phyloP scores from a whole-genome alignment of 2,329 filamentous ascomycete genomes.

The Scedosporium minutisporum region DNA sequence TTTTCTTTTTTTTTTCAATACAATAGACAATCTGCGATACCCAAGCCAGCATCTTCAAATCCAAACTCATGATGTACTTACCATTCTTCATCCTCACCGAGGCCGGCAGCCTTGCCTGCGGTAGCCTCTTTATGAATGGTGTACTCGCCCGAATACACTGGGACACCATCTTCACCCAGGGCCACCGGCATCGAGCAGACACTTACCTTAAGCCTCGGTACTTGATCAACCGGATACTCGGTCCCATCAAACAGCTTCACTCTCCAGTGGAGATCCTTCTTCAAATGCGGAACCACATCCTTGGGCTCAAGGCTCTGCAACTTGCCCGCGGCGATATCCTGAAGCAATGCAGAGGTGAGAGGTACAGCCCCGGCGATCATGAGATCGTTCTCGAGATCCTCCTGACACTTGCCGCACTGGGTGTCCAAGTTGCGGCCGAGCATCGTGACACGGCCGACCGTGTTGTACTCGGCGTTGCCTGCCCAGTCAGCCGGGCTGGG shows the following conservation, averaged over 20 bases:
- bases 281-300: conserved; percentile 17
- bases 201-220: conserved; percentile 15
- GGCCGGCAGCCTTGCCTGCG: conserved; percentile 13
- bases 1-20: background rate
- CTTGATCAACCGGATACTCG: conserved; percentile 4
- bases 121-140: conserved; percentile 14
- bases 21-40: conserved; percentile 1
- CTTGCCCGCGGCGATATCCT: conserved; percentile 23
- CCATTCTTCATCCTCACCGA: conserved; percentile 4
- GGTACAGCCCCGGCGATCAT: conserved; percentile 33
- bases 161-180: conserved; percentile 15
- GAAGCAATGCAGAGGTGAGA: conserved; percentile 38
- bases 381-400: conserved; percentile 10
- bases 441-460: conserved; percentile 53
- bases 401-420: conserved; percentile 16
- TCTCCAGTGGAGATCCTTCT: conserved; percentile 15
- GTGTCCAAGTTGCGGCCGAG: conserved; percentile 31
- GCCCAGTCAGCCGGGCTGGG: conserved; percentile 38
- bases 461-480: conserved; percentile 34
- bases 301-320: conserved; percentile 13
- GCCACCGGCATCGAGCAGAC: conserved; percentile 15
- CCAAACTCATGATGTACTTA: background rate
- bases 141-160: conserved; percentile 13
- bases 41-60: background rate
- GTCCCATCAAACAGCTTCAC: conserved; percentile 15